phyloP scores from a whole-genome alignment of 768 basidiomycete species.

The Rhizopogon vesiculosus region DNA sequence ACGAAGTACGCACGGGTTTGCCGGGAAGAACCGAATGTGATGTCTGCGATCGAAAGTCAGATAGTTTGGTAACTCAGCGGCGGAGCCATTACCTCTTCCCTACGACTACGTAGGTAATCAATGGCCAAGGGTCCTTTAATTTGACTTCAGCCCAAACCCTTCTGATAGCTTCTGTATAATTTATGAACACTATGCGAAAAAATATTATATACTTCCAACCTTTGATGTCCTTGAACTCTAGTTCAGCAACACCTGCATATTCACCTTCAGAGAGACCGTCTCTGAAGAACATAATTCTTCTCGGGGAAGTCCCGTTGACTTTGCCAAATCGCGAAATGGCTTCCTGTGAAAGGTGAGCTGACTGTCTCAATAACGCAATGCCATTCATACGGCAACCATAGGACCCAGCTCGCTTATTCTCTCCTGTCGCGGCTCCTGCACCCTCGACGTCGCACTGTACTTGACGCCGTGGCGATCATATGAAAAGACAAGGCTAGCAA shows the following conservation, averaged over 20 bases:
- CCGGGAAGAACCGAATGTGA: conserved; percentile 48
- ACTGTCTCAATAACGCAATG: conserved; percentile 6
- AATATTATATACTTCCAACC: conserved; percentile 23
- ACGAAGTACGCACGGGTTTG: conserved; percentile 7
- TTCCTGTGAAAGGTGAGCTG: background rate
- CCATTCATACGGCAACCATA: conserved; percentile 31
- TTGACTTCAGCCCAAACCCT: conserved; percentile 18
- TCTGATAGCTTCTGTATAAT: conserved; percentile 21
- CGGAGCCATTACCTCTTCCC: conserved; percentile 40
- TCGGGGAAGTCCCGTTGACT: conserved; percentile 14
- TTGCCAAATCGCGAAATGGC: conserved; percentile 6
- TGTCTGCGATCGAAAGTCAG: conserved; percentile 32
- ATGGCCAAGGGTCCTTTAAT: conserved; percentile 22
- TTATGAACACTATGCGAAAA: background rate
- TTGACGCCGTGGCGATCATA: conserved; percentile 38
- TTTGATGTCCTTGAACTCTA: conserved; percentile 43
- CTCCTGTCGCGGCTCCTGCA: conserved; percentile 47
- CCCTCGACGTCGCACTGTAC: conserved; percentile 37
- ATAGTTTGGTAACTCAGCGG: background rate
- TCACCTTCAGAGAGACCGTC: conserved; percentile 54
- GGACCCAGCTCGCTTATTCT: conserved; percentile 36
- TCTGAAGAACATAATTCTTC: conserved; percentile 41
- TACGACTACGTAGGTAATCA: conserved; percentile 55
- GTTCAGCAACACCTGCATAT: conserved; percentile 31
- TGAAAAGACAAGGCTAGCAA: conserved; percentile 57